phyloP scores from a whole-genome alignment of 2,329 filamentous ascomycete species.

The Sporothrix luriei region DNA sequence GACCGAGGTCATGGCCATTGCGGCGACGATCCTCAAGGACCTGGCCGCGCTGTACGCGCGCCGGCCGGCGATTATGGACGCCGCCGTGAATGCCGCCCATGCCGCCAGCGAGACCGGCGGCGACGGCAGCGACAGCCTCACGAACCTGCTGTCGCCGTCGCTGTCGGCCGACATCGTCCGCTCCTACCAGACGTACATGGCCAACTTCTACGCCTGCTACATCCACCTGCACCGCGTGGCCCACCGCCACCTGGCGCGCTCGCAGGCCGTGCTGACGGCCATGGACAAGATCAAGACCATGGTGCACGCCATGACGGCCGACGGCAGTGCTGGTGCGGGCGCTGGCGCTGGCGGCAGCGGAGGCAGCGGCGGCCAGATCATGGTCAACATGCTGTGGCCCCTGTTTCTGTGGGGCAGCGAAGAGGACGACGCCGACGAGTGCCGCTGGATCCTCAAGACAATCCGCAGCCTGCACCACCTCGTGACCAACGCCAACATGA shows the following conservation, averaged over 20 bases:
- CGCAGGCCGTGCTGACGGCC: background rate
- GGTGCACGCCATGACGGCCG: background rate
- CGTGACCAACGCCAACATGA: conserved; percentile 13
- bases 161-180: conserved; percentile 2
- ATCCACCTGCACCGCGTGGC: conserved; percentile 17
- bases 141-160: background rate
- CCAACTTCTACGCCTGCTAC: conserved; percentile 22
- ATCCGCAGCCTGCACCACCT: conserved; percentile 10
- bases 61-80: conserved; percentile 8
- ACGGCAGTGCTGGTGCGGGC: background rate
- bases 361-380: background rate
- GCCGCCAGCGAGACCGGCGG: no score
- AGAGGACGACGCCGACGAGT: conserved; percentile 13
- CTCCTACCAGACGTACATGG: conserved; percentile 21
- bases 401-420: conserved; percentile 21
- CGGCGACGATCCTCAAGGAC: conserved; percentile 6
- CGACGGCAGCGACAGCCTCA: background rate
- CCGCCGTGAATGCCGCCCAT: background rate
- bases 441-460: conserved; percentile 15
- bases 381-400: conserved; percentile 24
- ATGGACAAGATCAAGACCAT: conserved; percentile 12
- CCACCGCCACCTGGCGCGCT: conserved; percentile 12
- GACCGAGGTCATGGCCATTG: conserved; percentile 25
- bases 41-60: background rate
- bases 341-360: background rate